These are phyloP conservation scores for Kuraishia floccosa DNA, from an alignment of 805 yeast genomes.

Conservation along the genomic window DNA sequence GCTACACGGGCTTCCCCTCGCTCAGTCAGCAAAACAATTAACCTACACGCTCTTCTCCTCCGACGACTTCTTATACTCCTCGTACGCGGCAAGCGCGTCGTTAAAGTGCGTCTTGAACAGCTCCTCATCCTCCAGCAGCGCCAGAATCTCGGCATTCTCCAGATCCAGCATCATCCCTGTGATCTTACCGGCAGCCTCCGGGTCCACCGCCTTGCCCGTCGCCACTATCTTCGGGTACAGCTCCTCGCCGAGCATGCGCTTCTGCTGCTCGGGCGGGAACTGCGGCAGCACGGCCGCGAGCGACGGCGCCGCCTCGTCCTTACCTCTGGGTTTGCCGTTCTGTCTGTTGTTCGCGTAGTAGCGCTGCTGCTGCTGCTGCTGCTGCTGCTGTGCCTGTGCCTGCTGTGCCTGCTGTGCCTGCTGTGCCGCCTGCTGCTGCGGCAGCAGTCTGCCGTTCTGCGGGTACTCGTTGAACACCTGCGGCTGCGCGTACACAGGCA, in stretches of 20 bases:
- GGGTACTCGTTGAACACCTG: conserved; percentile 58
- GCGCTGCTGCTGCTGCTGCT: conserved; percentile 36
- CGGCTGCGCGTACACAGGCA: conserved; percentile 79
- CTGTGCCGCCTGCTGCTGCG: no score
- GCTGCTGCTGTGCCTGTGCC: conserved; percentile 36
- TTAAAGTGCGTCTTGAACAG: conserved; percentile 83
- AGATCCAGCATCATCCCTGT: conserved; percentile 98
- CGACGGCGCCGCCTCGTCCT: conserved; percentile 15
- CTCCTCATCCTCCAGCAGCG: conserved; percentile 82
- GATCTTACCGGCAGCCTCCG: conserved; percentile 95
- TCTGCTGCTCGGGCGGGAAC: conserved; percentile 82
- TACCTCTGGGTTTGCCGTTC: conserved; percentile 8
- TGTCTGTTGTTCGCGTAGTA: conserved; percentile 21
- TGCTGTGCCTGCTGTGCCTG: conserved; percentile 36
- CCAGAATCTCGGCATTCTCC: conserved; percentile 84
- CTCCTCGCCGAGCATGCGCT: conserved; percentile 97
- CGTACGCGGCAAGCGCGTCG: conserved; percentile 92
- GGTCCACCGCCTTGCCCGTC: conserved; percentile 78
- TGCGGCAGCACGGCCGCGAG: conserved; percentile 53
- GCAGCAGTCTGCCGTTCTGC: conserved; percentile 39
- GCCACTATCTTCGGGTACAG: conserved; percentile 86
- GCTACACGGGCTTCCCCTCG: no score
- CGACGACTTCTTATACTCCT: conserved; percentile 67
- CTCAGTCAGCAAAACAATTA: no score
- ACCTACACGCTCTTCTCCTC: no score